These are phyloP conservation scores for Cyberlindnera suaveolens DNA, from an alignment of 805 yeast genomes.

Conservation along the genomic window DNA sequence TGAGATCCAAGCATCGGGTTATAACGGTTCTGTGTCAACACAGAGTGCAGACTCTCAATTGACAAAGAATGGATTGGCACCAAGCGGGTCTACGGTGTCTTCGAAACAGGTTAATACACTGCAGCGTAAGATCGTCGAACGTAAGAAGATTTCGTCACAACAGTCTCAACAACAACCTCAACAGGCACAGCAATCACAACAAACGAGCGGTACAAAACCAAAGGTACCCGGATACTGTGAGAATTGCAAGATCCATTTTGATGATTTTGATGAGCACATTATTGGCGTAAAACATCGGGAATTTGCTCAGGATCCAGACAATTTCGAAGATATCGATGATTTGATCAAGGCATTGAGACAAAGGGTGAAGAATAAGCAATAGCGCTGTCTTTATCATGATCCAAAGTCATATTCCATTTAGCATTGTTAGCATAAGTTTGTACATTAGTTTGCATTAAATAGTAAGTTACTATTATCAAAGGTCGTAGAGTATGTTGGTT, in stretches of 20 bases:
- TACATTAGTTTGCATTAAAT: too few species aligned
- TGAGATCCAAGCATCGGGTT: slow-evolving; percentile 60
- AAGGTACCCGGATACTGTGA: slow-evolving; percentile 79
- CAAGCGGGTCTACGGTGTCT: slow-evolving; percentile 50
- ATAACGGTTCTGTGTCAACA: slow-evolving; percentile 33
- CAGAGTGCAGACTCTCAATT: slow-evolving; percentile 18
- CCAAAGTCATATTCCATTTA: too few species aligned
- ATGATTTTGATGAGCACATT: slow-evolving; percentile 73
- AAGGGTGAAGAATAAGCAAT: slow-evolving; percentile 16
- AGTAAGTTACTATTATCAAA: too few species aligned
- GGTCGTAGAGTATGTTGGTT: too few species aligned
- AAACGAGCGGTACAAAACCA: slow-evolving; percentile 10
- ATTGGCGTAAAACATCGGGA: slow-evolving; percentile 61
- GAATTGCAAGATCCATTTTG: slow-evolving; percentile 82
- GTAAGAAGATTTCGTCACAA: slow-evolving; percentile 14
- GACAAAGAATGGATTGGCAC: slow-evolving; percentile 54
- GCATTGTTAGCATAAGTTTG: too few species aligned
- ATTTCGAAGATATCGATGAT: slow-evolving; percentile 73
- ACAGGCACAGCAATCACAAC: slow-evolving; percentile 3
- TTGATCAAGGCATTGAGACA: slow-evolving; percentile 42
- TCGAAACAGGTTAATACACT: slow-evolving; percentile 45
- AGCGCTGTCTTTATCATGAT: neutral
- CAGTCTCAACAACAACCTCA: slow-evolving; percentile 4
- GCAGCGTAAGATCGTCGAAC: slow-evolving; percentile 34
- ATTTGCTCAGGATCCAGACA: slow-evolving; percentile 66